Percentiles rank a stretch among this genome's conserved stretches.
Evolutionary conservation across 352 stramenopile genomes (phyloP).

Genomic region (Stephanocyclus meneghinianus): DNA sequence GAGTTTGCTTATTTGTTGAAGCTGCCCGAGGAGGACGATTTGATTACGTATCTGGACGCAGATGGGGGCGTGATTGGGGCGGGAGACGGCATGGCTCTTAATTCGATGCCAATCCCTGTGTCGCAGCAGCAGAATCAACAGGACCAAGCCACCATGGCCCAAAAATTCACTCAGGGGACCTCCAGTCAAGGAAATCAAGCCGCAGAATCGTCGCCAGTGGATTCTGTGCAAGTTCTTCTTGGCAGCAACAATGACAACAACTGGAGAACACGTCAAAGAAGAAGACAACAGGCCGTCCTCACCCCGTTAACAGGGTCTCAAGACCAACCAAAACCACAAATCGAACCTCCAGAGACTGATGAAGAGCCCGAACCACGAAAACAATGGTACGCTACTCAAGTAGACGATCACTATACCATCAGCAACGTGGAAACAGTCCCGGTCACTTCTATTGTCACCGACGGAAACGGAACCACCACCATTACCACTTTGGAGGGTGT

Average conservation of each 20-base stretch:
- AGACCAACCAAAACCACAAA: neutral
- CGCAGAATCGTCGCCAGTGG: no score
- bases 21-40: conserved; percentile 12
- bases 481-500: conserved; percentile 29
- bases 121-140: neutral
- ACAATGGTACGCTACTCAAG: conserved; percentile 26
- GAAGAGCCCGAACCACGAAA: neutral
- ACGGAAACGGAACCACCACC: conserved; percentile 36
- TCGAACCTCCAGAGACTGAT: neutral
- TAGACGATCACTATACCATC: conserved; percentile 2
- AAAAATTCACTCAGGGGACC: no score
- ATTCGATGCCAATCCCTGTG: neutral
- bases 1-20: conserved; percentile 28
- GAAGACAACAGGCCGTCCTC: no score
- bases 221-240: no score
- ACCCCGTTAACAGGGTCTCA: no score
- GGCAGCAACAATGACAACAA: no score
- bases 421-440: conserved; percentile 10
- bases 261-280: no score
- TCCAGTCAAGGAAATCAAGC: no score
- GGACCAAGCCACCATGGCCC: no score
- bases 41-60: neutral
- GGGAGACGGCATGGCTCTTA: neutral
- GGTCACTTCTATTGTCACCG: conserved; percentile 23
- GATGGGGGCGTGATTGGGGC: neutral